Conservation (phyloP, 768 basidiomycete species). For the Tulasnella sp. region DNA sequence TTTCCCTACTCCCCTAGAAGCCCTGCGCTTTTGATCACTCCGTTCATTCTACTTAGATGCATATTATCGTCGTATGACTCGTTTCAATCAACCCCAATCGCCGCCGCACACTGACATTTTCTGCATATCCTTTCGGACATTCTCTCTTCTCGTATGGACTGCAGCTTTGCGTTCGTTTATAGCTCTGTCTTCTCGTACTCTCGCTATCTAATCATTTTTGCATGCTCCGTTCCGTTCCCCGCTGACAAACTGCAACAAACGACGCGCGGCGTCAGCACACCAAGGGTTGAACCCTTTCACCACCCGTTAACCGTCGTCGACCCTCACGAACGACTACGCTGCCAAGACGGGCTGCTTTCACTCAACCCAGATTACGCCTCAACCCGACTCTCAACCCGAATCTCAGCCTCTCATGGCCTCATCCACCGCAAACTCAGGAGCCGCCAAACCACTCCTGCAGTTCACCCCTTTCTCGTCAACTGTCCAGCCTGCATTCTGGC, state of each 20-base stretch:
- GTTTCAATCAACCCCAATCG: slow-evolving; percentile 4
- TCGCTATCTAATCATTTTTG: slow-evolving; percentile 16
- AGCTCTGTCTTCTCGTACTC: slow-evolving; percentile 7
- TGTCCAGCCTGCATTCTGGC: slow-evolving; percentile 92
- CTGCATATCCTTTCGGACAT: slow-evolving; percentile 18
- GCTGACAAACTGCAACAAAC: neutral
- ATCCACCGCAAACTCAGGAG: neutral
- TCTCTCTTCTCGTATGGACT: neutral
- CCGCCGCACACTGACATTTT: slow-evolving; percentile 2
- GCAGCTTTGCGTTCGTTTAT: neutral
- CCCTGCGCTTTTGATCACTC: neutral
- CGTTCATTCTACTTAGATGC: slow-evolving; percentile 1
- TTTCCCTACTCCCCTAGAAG: neutral
- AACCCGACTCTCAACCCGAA: neutral
- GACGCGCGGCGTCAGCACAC: neutral
- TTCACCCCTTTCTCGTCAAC: slow-evolving; percentile 87
- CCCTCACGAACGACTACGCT: neutral
- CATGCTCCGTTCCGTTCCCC: neutral
- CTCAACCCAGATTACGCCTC: neutral
- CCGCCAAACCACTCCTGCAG: slow-evolving; percentile 56
- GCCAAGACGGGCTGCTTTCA: neutral
- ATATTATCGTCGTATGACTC: slow-evolving; percentile 7
- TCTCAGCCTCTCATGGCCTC: neutral
- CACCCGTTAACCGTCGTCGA: neutral
- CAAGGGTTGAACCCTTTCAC: slow-evolving; percentile 3